These are phyloP conservation scores for Monilinia laxa DNA, from an alignment of 2,329 filamentous ascomycete genomes.

Conservation along the genomic window DNA sequence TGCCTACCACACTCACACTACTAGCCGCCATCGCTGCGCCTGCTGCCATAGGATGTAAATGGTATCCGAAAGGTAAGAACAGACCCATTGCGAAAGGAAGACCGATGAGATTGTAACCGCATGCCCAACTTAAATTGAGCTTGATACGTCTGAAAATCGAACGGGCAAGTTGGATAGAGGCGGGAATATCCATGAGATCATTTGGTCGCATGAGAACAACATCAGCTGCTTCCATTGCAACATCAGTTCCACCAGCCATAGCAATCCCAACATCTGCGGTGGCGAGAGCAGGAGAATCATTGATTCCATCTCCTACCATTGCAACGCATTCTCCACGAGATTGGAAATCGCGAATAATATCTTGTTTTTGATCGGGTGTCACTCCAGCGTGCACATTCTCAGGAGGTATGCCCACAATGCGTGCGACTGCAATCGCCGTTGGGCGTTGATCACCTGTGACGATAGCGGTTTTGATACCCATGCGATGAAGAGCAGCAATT, in stretches of 20 bases:
- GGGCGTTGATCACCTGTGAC: conserved; percentile 89
- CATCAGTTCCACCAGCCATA: conserved; percentile 88
- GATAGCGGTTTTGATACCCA: conserved; percentile 85
- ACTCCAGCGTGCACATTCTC: conserved; percentile 82
- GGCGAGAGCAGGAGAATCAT: conserved; percentile 92
- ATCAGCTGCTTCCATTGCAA: conserved; percentile 96
- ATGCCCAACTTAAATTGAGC: conserved; percentile 89
- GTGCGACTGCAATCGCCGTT: conserved; percentile 81
- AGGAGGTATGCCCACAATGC: conserved; percentile 73
- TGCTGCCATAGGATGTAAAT: conserved; percentile 90
- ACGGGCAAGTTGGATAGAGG: conserved; percentile 75
- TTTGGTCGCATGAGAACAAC: conserved; percentile 93
- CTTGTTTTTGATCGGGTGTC: conserved; percentile 86
- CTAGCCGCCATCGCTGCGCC: conserved; percentile 91
- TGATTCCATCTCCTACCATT: conserved; percentile 99
- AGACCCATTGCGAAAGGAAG: conserved; percentile 96
- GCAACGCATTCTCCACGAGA: conserved; percentile 73
- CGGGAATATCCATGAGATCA: conserved; percentile 89
- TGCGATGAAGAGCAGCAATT: conserved; percentile 76
- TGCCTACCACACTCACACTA: conserved; percentile 85
- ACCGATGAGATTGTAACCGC: conserved; percentile 86
- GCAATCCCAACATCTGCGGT: conserved; percentile 93
- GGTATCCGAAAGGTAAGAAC: conserved; percentile 84
- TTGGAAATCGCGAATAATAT: conserved; percentile 78
- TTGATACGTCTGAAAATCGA: conserved; percentile 92